These are phyloP conservation scores for Coccomyxa sp. DNA, from an alignment of 139 green algal species.

Conservation along the genomic window DNA sequence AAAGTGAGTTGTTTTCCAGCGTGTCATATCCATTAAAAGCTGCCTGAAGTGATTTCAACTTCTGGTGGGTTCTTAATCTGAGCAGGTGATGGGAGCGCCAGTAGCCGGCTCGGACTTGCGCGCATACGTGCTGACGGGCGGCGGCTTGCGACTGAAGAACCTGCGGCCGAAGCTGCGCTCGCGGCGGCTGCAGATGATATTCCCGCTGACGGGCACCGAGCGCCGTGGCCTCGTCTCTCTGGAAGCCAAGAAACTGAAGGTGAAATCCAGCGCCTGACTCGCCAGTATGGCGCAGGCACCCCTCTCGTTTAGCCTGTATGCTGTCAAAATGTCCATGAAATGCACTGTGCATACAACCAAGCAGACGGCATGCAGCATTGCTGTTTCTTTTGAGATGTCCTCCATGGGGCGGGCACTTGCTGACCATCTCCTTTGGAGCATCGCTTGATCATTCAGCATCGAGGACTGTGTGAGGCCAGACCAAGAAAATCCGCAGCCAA, in stretches of 20 bases:
- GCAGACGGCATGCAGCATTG: too few relatives aligned
- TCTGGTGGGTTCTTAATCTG: neutral
- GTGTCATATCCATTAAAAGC: too few relatives aligned
- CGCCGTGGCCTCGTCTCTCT: constrained; percentile 66
- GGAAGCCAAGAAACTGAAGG: constrained; percentile 70
- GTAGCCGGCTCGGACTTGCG: constrained; percentile 53
- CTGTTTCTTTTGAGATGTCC: too few relatives aligned
- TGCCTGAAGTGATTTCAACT: neutral
- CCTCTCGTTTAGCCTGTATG: neutral
- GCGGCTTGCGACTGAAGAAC: constrained; percentile 48
- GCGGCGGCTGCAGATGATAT: constrained; percentile 74
- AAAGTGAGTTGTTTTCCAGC: too few relatives aligned
- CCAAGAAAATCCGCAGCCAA: too few relatives aligned
- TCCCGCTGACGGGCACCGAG: constrained; percentile 62
- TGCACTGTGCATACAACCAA: neutral
- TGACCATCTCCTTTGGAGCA: too few relatives aligned
- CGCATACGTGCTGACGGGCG: constrained; percentile 61
- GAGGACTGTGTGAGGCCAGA: too few relatives aligned
- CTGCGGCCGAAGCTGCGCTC: constrained; percentile 32
- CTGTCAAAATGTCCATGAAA: neutral
- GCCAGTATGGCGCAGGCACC: neutral
- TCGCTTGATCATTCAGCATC: too few relatives aligned
- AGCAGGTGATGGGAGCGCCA: constrained; percentile 69
- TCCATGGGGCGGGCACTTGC: too few relatives aligned
- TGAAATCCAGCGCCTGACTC: neutral